Percentiles rank a stretch among this genome's conserved stretches.
phyloP scores from a whole-genome alignment of 768 basidiomycete species.

The Suillus spraguei region DNA sequence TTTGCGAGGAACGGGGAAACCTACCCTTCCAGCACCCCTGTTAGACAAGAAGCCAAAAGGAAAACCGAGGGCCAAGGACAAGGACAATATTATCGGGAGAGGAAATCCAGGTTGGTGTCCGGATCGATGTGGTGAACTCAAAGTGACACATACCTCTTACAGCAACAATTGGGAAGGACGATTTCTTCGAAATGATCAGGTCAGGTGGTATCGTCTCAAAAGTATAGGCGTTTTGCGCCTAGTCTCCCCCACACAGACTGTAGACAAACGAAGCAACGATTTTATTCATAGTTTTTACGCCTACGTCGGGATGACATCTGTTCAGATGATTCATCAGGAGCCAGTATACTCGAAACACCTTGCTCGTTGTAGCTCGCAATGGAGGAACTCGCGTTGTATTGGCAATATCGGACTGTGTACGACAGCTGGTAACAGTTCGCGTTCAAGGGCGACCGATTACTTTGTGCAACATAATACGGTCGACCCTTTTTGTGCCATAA shows the following conservation, averaged over 20 bases:
- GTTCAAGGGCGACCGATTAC: neutral
- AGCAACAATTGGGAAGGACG: slow-evolving; percentile 68
- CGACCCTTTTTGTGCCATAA: neutral
- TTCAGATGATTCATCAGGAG: neutral
- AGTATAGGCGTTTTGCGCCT: slow-evolving; percentile 33
- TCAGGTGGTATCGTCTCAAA: slow-evolving; percentile 82
- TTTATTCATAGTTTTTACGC: neutral
- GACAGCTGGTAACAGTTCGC: neutral
- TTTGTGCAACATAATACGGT: neutral
- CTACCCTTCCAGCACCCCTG: slow-evolving; percentile 67
- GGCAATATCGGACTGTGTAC: neutral
- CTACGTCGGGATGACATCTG: neutral
- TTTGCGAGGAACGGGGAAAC: slow-evolving; percentile 70
- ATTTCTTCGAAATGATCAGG: slow-evolving; percentile 83
- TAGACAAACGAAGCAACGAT: neutral
- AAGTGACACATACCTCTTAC: slow-evolving; percentile 13
- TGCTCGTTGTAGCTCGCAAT: neutral
- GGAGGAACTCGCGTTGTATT: neutral
- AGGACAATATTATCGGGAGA: slow-evolving; percentile 54
- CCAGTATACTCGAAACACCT: neutral
- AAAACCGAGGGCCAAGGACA: slow-evolving; percentile 52
- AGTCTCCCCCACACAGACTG: neutral
- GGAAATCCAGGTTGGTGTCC: slow-evolving; percentile 56
- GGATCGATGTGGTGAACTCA: slow-evolving; percentile 7
- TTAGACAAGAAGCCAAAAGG: slow-evolving; percentile 49